Evolutionary conservation across 1,284 basidiomycete genomes (phyloP), one percentile per base, ranked within the genome.

Genomic region (Puccinia triticina): DNA sequence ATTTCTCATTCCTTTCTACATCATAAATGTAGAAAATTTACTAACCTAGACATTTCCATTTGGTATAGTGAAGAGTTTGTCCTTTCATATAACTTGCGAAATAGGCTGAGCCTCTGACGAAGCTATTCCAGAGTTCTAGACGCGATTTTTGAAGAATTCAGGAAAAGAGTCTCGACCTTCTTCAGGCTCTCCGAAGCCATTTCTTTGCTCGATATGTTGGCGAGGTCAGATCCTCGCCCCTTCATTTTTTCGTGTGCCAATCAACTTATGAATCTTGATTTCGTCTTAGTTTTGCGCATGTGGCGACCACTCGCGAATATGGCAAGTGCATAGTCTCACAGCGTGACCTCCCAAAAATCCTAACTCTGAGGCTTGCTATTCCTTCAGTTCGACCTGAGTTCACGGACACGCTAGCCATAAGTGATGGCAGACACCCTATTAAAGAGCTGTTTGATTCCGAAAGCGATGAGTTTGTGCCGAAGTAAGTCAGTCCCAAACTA

Each of bases 151-250:
- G 84, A 82, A 34, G 83, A 83, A 18, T 84, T 86, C 72, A 79
- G 83, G 1, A 77, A 81, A 16, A 29, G 82, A 43, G 83, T 86
- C 73, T 84, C 84, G 1, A 84, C 83, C 59, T 82, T 86, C 11
- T 86, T 85, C 83, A 84, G 84, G 34, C 83, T 83, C 40, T 81
- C 85, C 14, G 86, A 86, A 69, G 85, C 84, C 91, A 89, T 96
- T 67, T 93, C 94, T 0, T 88, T 94, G 77, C 87, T 96, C 0
- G 95, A 97, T 85, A 92, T 95, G 89, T 87, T 96, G 2, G 92
- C 92, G 90, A 91, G 92, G 85, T 85, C 80, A 48, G 61, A 26
- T 66, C 14, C 40, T 61, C 29, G 5, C n/a, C 59, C 59, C 32
- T 61, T 21, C 43, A 12, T 34, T 40, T 34, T 46, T 43, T n/a